Evolutionary conservation across 306 rosid species (phyloP), one percentile per base, ranked within the genome.

Genomic region (Cucurbita pepo): DNA sequence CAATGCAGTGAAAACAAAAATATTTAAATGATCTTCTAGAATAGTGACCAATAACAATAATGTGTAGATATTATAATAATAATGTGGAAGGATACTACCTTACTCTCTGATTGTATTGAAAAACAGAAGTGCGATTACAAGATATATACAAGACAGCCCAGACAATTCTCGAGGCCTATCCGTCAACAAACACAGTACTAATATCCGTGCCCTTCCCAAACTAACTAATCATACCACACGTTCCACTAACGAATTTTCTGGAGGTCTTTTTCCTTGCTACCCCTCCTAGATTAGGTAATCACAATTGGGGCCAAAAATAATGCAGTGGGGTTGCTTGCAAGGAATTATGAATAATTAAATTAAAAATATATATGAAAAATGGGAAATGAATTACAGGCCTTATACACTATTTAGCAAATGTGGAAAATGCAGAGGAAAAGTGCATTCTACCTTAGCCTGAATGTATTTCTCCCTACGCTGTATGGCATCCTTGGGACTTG

Each of bases 391-490:
- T 38, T 57, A 62, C 44, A 59, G 34, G 13, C 22, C 53, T 44
- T 37, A 41, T 51, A 48, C 11, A 71, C 19, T 14, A 16, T 3
- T 18, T 8, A 30, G 52, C 0, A 44, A 72, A 38, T 40, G 37
- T 59, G n/a, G 56, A 67, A 41, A 67, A 41, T 44, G 30, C 70
- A 53, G 58, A 19, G 37, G 70, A 61, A 73, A 76, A 57, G 51
- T 37, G 80, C 48, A 2, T 57, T 67, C 52, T 79, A 93, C 98
- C 95, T 94, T 94, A 71, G 92, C 96, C 56, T 94, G 98, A 82
- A 94, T 89, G 80, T 81, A 94, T 77, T 81, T 94, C 81, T 94
- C 98, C 85, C 86, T 90, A 47, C 51, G 48, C 72, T 87, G 90
- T 77, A 74, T 83, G 75, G 89, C 80, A 78, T 86, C 95, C 45